Conservation (phyloP, 2,329 filamentous ascomycete genomes). For the Diplodia mutila region DNA sequence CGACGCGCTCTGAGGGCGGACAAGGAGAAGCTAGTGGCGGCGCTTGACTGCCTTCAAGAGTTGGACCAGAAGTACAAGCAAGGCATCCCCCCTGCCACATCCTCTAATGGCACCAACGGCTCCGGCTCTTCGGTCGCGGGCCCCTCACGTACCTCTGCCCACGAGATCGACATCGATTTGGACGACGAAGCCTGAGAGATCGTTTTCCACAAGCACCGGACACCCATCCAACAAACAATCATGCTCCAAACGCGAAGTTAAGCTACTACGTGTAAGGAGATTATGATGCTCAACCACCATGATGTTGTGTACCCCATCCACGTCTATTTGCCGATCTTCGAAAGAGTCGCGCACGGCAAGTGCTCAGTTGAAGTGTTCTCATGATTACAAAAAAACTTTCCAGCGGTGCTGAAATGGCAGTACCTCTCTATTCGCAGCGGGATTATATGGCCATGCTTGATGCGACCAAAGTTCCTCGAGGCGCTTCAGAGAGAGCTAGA, state of each 20-base stretch:
- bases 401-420: not conserved
- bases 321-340: too few relatives aligned
- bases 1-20: constrained; percentile 34
- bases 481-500: not conserved
- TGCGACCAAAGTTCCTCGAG: not conserved
- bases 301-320: not conserved
- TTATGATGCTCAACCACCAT: not conserved
- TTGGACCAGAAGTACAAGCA: constrained; percentile 26
- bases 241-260: not conserved
- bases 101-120: not conserved
- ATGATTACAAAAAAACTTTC: not conserved
- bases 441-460: not conserved
- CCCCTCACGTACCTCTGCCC: not conserved
- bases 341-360: not conserved
- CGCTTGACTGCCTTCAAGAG: constrained; percentile 31
- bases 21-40: constrained; percentile 36
- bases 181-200: not conserved
- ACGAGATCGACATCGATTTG: not conserved
- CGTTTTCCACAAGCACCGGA: too few relatives aligned
- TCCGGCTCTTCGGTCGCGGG: not conserved
- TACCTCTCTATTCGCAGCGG: not conserved
- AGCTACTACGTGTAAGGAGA: not conserved
- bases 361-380: not conserved
- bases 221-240: not conserved
- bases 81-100: not conserved